Base-by-base conservation (phyloP, 768 basidiomycete genomes). In the Naganishia onofrii region DNA sequence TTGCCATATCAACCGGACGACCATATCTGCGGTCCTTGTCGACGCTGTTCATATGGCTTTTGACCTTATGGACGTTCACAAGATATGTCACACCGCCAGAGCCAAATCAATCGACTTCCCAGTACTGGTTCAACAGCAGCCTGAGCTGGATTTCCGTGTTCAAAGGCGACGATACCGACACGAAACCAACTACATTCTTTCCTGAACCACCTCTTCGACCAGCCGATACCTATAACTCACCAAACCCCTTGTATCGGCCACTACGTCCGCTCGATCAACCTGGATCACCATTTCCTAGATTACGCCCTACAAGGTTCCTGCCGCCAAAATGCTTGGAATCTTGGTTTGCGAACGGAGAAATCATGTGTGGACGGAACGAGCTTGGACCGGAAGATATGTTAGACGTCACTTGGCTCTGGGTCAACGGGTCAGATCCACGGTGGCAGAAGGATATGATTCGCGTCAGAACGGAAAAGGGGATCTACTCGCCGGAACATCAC, bases 301-400 rank as follows among this genome's bases (percentile, higher is more conserved):
- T 78, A 26, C 66, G 75, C 34, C 74, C 77, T 4, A 78, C 79
- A 5, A 29, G 77, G 32, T 77, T 78, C 46, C 54, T 80, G 0
- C 74, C 79, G 3, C 53, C 70, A 19, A 42, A 58, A 70, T 80
- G 79, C 64, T 64, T 78, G 15, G 77, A 77, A 54, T 72, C 74
- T 19, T 80, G 79, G 77, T 77, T 78, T 60, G 70, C 70, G 1
- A 70, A 79, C 60, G 78, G 78, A n/a, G 78, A 79, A 66, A 78
- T 76, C 29, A 29, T 72, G 23, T 79, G 78, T 53, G 73, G 74
- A 21, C 52, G 66, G 52, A 57, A 52, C 7, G 75, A 78, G 42
- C 55, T 79, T 36, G 78, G 78, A 5, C 68, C 69, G 32, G 78
- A 79, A 66, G 78, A 78, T 36, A 71, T 67, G 48, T 64, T 79